Percentiles rank a stretch among this genome's conserved stretches.
Evolutionary conservation across 2,329 filamentous ascomycete genomes (phyloP).

Genomic region (Onygena corvina): DNA sequence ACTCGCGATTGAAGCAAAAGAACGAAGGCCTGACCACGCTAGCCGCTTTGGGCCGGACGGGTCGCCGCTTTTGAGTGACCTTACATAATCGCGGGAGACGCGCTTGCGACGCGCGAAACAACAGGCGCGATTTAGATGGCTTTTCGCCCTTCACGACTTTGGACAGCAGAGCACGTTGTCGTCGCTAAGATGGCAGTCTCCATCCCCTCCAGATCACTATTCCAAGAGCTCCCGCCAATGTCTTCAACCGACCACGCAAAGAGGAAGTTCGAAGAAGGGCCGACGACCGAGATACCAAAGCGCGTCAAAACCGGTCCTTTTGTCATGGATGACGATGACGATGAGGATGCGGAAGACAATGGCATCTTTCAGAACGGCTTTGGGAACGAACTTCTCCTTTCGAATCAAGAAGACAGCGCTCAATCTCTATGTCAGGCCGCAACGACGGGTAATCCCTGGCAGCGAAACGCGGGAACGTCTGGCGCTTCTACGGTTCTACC

Average conservation of each 20-base stretch:
- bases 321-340: slow-evolving; percentile 32
- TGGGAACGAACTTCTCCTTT: neutral
- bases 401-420: neutral
- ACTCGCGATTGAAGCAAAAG: neutral
- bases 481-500: neutral
- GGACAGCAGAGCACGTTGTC: neutral
- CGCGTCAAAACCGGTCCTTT: slow-evolving; percentile 33
- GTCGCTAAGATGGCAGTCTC: slow-evolving; percentile 9
- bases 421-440: neutral
- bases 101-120: neutral
- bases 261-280: slow-evolving; percentile 25
- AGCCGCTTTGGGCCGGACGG: slow-evolving; percentile 3
- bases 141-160: too few relatives aligned
- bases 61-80: neutral
- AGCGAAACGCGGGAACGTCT: neutral
- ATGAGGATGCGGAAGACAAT: slow-evolving; percentile 22
- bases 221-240: neutral
- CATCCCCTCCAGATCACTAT: slow-evolving; percentile 1
- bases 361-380: neutral
- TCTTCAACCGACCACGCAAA: slow-evolving; percentile 23
- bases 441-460: neutral
- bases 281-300: slow-evolving; percentile 26
- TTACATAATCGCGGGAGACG: neutral
- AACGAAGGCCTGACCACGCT: neutral
- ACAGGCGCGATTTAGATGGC: neutral